Evolutionary conservation across 1,139 yeast genomes (phyloP), one percentile per base, ranked within the genome.

Genomic region (Cylindricascospora bacillispora): DNA sequence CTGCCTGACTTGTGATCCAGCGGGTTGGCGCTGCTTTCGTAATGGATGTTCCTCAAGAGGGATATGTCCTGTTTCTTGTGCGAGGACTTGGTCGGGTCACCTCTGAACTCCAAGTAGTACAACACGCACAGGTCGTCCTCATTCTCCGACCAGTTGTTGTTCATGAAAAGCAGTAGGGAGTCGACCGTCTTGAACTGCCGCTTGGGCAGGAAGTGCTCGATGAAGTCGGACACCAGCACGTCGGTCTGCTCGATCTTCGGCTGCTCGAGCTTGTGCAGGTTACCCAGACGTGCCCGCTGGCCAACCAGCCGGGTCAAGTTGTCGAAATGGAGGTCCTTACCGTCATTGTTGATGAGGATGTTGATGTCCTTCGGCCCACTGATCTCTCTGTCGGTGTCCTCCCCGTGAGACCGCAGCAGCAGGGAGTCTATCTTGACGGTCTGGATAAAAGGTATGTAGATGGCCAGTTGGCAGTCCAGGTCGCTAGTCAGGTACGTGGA

Each of bases 11-110:
- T 26, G 54, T 86, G 95, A 50, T 86, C 95, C 3, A 78, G 72
- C 1, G 95, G 95, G 49, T 85, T 85, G 5, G 97, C 92, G 1
- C 95, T 93, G 37, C 85, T 72, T 54, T 86, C 97, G 53, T 86
- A 86, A 16, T 79, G n/a, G n/a, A n/a, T n/a, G n/a, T n/a, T 49
- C 1, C 93, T 65, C 13, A 78, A 66, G 13, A 93, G 18, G 3
- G 48, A 51, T 7, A 43, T 35, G 71, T 82, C 43, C 65, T 69
- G 30, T 62, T 57, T 37, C 74, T 54, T 24, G 2, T 31, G 34
- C 16, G 30, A 24, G 33, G 70, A 72, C 4, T 52, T 46, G 4
- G 76, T 67, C 51, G 64, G 75, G 41, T 80, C 92, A 1, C 97
- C 97, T 31, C 95, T 60, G 22, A 89, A 54, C 35, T 93, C 97